Conservation (phyloP, 164 flowering plant species). For the Magnolia officinalis region DNA sequence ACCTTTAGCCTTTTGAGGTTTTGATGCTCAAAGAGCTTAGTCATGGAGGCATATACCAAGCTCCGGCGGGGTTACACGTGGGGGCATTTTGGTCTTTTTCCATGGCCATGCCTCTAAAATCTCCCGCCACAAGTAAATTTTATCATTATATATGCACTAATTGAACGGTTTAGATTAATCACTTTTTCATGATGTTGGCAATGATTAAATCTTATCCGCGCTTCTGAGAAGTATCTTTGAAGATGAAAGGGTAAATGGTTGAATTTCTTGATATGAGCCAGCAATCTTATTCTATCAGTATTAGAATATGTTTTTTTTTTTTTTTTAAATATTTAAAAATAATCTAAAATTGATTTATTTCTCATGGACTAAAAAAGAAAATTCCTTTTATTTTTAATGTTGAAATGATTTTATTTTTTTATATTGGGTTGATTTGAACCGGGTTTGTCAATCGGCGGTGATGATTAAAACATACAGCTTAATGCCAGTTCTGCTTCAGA, state of each 20-base stretch:
- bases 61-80: conserved; percentile 54
- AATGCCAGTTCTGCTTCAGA: conserved; percentile 99
- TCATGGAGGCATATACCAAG: conserved; percentile 59
- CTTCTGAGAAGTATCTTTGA: conserved; percentile 80
- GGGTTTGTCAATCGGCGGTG: conserved; percentile 36
- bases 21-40: conserved; percentile 36
- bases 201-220: conserved; percentile 83
- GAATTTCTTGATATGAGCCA: conserved; percentile 96
- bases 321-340: too few species aligned
- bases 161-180: neutral
- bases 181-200: conserved; percentile 33
- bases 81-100: conserved; percentile 30
- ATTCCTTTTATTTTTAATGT: neutral
- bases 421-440: neutral
- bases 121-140: conserved; percentile 30
- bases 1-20: conserved; percentile 56
- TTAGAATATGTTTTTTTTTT: too few species aligned
- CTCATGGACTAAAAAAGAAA: too few species aligned
- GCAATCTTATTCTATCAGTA: neutral
- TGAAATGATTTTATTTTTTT: neutral
- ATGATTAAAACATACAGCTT: conserved; percentile 54
- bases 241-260: conserved; percentile 63
- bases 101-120: conserved; percentile 53
- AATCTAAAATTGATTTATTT: too few species aligned
- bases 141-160: too few species aligned